Evolutionary conservation across 345 rosid genomes (phyloP).

Genomic region (Gossypium herbaceum): DNA sequence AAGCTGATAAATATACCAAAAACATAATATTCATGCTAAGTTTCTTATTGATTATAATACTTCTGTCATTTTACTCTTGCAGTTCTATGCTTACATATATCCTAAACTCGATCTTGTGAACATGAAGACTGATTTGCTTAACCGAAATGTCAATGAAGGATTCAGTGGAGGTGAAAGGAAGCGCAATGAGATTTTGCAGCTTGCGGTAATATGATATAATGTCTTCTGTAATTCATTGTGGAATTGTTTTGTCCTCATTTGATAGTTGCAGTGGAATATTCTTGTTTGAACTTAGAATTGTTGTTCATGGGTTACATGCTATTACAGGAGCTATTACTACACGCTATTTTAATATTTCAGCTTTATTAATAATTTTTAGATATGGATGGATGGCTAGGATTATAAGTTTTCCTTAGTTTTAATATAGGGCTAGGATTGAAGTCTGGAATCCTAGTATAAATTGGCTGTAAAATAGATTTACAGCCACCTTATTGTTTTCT

Average conservation of each 20-base stretch:
- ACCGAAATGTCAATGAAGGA: constrained; percentile 98
- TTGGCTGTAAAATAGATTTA: not conserved
- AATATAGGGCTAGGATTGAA: not conserved
- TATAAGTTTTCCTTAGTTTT: not conserved
- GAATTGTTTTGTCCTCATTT: not conserved
- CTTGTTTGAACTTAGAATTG: not conserved
- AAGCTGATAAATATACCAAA: not conserved
- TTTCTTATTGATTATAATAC: constrained; percentile 6
- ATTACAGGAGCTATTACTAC: not conserved
- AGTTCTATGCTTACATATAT: constrained; percentile 71
- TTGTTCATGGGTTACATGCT: not conserved
- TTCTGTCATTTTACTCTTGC: constrained; percentile 33
- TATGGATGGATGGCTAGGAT: not conserved
- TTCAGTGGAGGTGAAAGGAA: constrained; percentile 98
- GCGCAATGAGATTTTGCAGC: constrained; percentile 91
- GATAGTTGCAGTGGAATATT: not conserved
- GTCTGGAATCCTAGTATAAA: not conserved
- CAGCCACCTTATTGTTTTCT: not conserved
- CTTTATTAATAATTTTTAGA: no score
- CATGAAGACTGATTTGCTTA: constrained; percentile 86
- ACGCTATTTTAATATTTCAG: not conserved
- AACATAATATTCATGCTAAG: not conserved
- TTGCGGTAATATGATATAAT: constrained; percentile 51
- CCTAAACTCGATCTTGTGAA: constrained; percentile 82
- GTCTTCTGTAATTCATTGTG: not conserved